Evolutionary conservation across 176 grass and related monocot species (phyloP).

Genomic region (Bothriochloa decipiens): DNA sequence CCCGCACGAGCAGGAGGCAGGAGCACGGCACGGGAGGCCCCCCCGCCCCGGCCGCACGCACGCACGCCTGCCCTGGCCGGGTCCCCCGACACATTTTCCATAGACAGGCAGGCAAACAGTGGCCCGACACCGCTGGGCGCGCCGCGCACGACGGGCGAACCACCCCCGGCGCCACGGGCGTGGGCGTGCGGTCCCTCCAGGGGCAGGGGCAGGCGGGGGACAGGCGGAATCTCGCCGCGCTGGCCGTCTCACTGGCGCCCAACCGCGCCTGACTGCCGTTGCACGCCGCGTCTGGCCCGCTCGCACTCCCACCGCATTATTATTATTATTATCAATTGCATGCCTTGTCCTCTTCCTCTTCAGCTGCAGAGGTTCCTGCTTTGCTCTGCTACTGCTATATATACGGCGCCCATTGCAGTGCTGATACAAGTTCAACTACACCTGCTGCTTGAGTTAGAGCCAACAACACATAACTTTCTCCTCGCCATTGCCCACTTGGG

Average conservation of each 20-base stretch:
- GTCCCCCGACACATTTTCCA: constrained; percentile 55
- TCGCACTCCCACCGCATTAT: not conserved
- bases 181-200: not conserved
- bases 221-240: constrained; percentile 46
- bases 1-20: not conserved
- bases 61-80: not conserved
- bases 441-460: not conserved
- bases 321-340: not conserved
- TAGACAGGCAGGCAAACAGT: not conserved
- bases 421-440: not conserved
- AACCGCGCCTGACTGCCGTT: constrained; percentile 15
- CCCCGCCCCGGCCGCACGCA: too few species aligned
- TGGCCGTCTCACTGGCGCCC: constrained; percentile 29
- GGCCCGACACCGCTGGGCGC: constrained; percentile 1
- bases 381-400: constrained; percentile 27
- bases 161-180: constrained; percentile 13
- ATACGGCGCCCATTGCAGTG: not conserved
- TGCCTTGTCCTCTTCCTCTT: not conserved
- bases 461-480: not conserved
- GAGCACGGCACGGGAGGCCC: not conserved
- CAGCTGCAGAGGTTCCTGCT: not conserved
- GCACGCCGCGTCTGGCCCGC: constrained; percentile 35
- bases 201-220: not conserved
- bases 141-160: constrained; percentile 44
- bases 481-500: not conserved